These are phyloP conservation scores for Aegle marmelos DNA, from an alignment of 345 rosid genomes.

Conservation along the genomic window DNA sequence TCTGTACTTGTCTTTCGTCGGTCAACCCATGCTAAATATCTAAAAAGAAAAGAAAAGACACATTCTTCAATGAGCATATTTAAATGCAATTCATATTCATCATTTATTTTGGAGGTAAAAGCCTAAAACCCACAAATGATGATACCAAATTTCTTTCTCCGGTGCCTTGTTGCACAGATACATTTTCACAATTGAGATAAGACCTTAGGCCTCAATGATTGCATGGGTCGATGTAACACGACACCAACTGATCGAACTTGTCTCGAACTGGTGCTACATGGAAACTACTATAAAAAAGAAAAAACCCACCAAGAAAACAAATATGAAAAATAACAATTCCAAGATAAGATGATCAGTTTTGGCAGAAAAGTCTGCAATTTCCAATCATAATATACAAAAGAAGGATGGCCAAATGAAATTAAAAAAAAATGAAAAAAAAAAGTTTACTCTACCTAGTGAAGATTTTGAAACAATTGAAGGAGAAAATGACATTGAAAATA, in stretches of 20 bases:
- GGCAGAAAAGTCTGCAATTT: constrained; percentile 3
- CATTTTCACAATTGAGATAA: no score
- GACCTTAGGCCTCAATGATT: not conserved
- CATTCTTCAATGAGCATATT: no score
- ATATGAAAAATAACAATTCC: not conserved
- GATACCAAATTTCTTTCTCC: not conserved
- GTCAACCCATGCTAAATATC: not conserved
- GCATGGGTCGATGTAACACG: not conserved
- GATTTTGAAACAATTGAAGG: not conserved
- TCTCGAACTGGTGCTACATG: not conserved
- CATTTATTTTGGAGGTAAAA: not conserved
- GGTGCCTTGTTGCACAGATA: no score
- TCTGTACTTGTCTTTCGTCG: not conserved
- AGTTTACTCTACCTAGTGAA: not conserved
- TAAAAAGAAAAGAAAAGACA: not conserved
- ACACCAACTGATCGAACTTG: not conserved
- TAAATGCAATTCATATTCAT: not conserved
- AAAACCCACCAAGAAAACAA: not conserved
- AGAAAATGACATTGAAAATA: constrained; percentile 18
- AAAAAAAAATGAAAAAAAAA: no score
- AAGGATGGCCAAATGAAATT: not conserved
- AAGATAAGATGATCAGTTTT: not conserved
- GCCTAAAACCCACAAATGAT: not conserved
- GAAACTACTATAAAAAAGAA: not conserved
- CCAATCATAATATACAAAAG: not conserved